Percentiles rank a stretch among this genome's conserved stretches.
phyloP scores from a whole-genome alignment of 2,329 filamentous ascomycete genomes.

The Bipolaris bicolor region DNA sequence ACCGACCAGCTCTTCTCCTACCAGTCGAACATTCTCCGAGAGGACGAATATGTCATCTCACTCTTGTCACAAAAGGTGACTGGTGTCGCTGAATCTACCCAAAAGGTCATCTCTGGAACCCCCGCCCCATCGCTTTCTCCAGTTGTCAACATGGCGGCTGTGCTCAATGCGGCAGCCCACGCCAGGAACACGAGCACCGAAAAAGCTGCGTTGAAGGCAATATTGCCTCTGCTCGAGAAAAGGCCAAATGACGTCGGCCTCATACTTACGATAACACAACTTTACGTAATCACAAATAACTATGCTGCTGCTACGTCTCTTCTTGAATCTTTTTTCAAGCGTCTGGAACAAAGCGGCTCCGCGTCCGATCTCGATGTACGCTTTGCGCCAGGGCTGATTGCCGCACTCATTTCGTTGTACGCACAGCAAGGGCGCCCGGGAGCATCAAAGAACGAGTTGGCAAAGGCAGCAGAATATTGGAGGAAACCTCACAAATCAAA shows the following conservation, averaged over 20 bases:
- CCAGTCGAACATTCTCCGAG: constrained; percentile 66
- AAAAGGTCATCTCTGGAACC: constrained; percentile 56
- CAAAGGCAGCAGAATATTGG: constrained; percentile 84
- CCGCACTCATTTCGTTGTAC: constrained; percentile 79
- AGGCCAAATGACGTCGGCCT: constrained; percentile 82
- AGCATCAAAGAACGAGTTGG: constrained; percentile 74
- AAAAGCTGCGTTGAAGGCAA: constrained; percentile 71
- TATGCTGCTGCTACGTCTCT: constrained; percentile 74
- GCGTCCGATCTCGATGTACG: constrained; percentile 70
- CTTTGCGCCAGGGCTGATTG: constrained; percentile 84
- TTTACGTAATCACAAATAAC: constrained; percentile 76
- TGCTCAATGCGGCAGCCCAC: constrained; percentile 76
- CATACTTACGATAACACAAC: constrained; percentile 77
- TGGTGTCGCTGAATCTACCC: constrained; percentile 66
- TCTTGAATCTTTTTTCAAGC: constrained; percentile 75
- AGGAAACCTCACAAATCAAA: constrained; percentile 62
- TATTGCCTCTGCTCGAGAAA: constrained; percentile 72
- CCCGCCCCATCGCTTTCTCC: constrained; percentile 56
- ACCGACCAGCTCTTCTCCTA: constrained; percentile 74
- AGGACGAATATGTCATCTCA: constrained; percentile 69
- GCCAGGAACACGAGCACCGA: constrained; percentile 65
- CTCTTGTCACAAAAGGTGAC: constrained; percentile 71
- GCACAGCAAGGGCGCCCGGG: constrained; percentile 73
- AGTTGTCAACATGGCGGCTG: constrained; percentile 62
- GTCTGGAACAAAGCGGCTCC: constrained; percentile 67